A percentile compares a stretch with the other conserved stretches of the same genome.
Evolutionary conservation across 805 yeast species (phyloP).

Genomic region (Peterozyma toletana): DNA sequence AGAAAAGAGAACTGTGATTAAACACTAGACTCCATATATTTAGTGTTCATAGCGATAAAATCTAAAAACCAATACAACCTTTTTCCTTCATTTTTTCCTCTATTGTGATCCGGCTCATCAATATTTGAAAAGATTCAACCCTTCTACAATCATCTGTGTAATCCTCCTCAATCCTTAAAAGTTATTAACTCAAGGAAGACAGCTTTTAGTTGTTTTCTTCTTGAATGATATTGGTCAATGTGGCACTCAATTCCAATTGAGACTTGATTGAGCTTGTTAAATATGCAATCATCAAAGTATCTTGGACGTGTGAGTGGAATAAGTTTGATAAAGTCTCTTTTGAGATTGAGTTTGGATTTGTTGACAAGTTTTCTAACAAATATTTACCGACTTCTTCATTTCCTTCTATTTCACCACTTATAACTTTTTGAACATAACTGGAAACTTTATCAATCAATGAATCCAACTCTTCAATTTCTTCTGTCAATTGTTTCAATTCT

Average conservation of each 20-base stretch:
- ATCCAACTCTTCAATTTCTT: slow-evolving; percentile 38
- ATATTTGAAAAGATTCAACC: background rate
- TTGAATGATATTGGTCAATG: slow-evolving; percentile 52
- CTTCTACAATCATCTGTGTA: background rate
- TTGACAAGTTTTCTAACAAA: slow-evolving; percentile 49
- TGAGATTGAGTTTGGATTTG: slow-evolving; percentile 43
- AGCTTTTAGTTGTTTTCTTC: slow-evolving; percentile 4
- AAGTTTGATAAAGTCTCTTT: slow-evolving; percentile 47
- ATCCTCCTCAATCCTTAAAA: background rate
- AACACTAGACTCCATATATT: too few relatives aligned
- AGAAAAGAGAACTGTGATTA: too few relatives aligned
- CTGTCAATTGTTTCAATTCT: slow-evolving; percentile 37
- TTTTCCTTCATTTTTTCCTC: background rate
- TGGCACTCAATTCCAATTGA: slow-evolving; percentile 73
- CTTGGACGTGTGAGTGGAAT: slow-evolving; percentile 70
- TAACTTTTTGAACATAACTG: slow-evolving; percentile 36
- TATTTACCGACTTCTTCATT: slow-evolving; percentile 59
- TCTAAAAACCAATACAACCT: too few relatives aligned
- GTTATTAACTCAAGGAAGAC: background rate
- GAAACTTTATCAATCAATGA: slow-evolving; percentile 41
- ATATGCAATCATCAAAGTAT: slow-evolving; percentile 73
- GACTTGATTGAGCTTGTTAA: slow-evolving; percentile 79
- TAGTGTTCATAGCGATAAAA: too few relatives aligned
- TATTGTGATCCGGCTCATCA: background rate
- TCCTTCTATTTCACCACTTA: slow-evolving; percentile 34